Percentiles rank a stretch among this genome's conserved stretches.
Conservation (phyloP, 371 early-diverging fungal genomes). For the Rozella allomycis region DNA sequence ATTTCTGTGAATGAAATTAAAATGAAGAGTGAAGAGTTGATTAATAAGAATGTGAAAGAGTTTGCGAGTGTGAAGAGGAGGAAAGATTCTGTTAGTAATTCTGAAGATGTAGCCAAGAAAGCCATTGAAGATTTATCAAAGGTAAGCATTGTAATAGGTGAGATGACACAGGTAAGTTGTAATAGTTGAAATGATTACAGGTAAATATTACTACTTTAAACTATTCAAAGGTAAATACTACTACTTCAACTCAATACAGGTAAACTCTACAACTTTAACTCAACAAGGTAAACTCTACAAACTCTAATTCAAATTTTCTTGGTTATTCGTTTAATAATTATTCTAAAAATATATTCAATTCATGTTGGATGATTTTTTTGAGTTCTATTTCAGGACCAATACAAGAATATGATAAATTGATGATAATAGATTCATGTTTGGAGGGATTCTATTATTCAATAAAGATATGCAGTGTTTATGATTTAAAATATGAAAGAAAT, state of each 20-base stretch:
- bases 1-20: constrained; percentile 66
- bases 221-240: no score
- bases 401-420: constrained; percentile 55
- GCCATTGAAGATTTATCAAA: constrained; percentile 1
- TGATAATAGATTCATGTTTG: constrained; percentile 39
- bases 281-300: no score
- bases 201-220: no score
- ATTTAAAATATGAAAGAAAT: constrained; percentile 60
- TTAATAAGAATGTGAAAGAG: background rate
- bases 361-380: constrained; percentile 73
- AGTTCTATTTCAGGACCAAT: constrained; percentile 61
- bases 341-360: no score
- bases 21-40: constrained; percentile 52
- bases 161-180: no score
- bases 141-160: no score
- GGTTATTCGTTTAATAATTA: no score
- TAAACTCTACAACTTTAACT: no score
- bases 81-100: constrained; percentile 1
- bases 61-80: constrained; percentile 1
- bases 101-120: constrained; percentile 3
- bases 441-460: constrained; percentile 60
- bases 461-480: constrained; percentile 57
- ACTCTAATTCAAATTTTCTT: no score
- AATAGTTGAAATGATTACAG: no score
- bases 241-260: no score